A percentile compares a stretch with the other conserved stretches of the same genome.
phyloP scores from a whole-genome alignment of 1,284 basidiomycete species.

The Naganishia cerealis region DNA sequence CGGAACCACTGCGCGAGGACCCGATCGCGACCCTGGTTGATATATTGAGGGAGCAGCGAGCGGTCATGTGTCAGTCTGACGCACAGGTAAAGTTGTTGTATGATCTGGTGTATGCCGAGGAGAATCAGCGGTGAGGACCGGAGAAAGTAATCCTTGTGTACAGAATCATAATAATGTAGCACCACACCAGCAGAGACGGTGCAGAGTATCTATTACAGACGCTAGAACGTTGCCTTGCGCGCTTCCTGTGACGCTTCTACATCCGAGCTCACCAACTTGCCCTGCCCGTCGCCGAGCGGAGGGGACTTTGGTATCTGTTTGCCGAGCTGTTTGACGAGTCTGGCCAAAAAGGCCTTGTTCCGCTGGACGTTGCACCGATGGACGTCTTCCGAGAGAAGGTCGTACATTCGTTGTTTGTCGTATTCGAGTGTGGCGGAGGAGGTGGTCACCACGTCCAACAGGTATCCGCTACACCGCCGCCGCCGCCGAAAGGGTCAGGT shows the following conservation, averaged over 20 bases:
- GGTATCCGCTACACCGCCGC: conserved; percentile 13
- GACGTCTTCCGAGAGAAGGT: conserved; percentile 19
- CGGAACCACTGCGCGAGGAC: conserved; percentile 12
- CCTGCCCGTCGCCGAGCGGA: neutral
- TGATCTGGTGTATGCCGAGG: conserved; percentile 10
- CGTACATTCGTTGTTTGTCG: conserved; percentile 31
- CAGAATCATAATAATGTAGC: neutral
- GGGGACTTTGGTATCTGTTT: conserved; percentile 18
- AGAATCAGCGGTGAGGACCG: neutral
- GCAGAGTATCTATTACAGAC: neutral
- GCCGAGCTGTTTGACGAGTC: conserved; percentile 18
- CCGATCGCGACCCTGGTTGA: conserved; percentile 29
- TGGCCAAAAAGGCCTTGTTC: conserved; percentile 28
- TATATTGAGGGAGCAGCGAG: conserved; percentile 32
- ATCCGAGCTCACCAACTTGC: conserved; percentile 23
- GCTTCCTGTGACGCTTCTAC: conserved; percentile 10
- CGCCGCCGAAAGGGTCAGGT: neutral
- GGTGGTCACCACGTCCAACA: conserved; percentile 18
- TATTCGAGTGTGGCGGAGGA: conserved; percentile 10
- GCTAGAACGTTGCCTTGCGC: neutral
- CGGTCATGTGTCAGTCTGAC: conserved; percentile 32
- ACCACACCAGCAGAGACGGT: neutral
- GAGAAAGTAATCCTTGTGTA: neutral
- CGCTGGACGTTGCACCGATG: conserved; percentile 7
- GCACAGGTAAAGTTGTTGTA: conserved; percentile 33